Conservation (phyloP, 495 filamentous ascomycete genomes). For the Penicillium dipodomyicola region DNA sequence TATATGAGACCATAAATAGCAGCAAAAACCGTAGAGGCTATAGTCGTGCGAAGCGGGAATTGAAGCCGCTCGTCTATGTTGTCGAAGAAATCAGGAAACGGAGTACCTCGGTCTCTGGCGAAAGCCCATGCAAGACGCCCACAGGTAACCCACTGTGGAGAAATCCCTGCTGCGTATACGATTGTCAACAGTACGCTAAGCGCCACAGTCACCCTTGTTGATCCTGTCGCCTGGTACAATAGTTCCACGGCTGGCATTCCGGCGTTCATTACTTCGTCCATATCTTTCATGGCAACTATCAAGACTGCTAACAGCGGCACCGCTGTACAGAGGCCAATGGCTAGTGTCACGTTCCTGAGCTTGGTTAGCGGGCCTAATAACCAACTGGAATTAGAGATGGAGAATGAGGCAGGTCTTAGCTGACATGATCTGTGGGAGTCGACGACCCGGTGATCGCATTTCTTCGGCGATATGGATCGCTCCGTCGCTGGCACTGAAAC, state of each 20-base stretch:
- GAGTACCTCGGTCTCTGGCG: conserved; percentile 29
- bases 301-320: conserved; percentile 35
- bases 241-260: conserved; percentile 12
- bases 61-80: conserved; percentile 17
- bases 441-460: neutral
- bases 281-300: conserved; percentile 34
- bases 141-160: conserved; percentile 24
- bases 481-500: conserved; percentile 14
- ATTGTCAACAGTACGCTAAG: neutral
- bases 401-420: neutral
- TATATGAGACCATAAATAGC: conserved; percentile 40
- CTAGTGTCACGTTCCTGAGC: conserved; percentile 23
- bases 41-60: conserved; percentile 32
- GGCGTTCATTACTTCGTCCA: conserved; percentile 11
- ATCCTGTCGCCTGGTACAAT: neutral
- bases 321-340: conserved; percentile 35
- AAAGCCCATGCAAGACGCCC: conserved; percentile 43
- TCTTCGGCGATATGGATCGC: neutral
- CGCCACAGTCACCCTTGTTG: neutral
- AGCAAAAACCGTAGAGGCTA: conserved; percentile 28
- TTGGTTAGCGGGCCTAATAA: neutral
- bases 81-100: conserved; percentile 26
- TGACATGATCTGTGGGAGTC: neutral
- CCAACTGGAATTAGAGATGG: conserved; percentile 14
- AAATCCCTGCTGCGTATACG: neutral